phyloP scores from a whole-genome alignment of 352 stramenopile species.

The Aphanomyces stellatus region DNA sequence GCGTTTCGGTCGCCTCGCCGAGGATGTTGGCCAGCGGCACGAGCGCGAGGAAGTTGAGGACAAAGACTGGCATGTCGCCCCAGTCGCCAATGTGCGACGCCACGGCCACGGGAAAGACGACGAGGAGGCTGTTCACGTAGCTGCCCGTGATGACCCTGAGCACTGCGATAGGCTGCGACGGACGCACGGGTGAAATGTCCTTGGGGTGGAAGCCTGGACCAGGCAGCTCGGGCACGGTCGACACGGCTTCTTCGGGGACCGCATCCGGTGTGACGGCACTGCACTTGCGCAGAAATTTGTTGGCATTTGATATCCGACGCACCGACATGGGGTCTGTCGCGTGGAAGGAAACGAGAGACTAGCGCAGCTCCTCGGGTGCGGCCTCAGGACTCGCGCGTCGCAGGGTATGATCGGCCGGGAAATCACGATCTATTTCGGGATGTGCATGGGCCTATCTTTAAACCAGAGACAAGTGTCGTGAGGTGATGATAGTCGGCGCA shows the following conservation, averaged over 20 bases:
- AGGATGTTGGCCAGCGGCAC: slow-evolving; percentile 72
- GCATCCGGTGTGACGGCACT: not conserved
- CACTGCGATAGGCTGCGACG: slow-evolving; percentile 9
- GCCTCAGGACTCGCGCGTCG: too few relatives aligned
- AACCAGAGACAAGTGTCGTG: too few relatives aligned
- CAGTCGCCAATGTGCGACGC: slow-evolving; percentile 17
- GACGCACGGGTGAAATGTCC: too few relatives aligned
- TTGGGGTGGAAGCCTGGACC: too few relatives aligned
- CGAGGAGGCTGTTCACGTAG: slow-evolving; percentile 18
- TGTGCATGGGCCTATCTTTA: too few relatives aligned
- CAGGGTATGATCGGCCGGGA: too few relatives aligned
- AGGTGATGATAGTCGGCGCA: too few relatives aligned
- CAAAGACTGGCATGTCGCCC: slow-evolving; percentile 45
- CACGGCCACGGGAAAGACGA: slow-evolving; percentile 17
- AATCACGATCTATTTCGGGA: too few relatives aligned
- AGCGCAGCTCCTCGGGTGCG: too few relatives aligned
- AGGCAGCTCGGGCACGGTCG: not conserved
- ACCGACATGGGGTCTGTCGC: too few relatives aligned
- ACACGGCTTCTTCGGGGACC: not conserved
- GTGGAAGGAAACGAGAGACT: too few relatives aligned
- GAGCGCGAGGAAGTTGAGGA: slow-evolving; percentile 84
- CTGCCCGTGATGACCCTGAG: slow-evolving; percentile 9
- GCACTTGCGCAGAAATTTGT: not conserved
- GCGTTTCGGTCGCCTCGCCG: slow-evolving; percentile 83
- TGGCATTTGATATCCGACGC: too few relatives aligned